Conservation (phyloP, 2,329 filamentous ascomycete genomes). For the Thielaviopsis euricoi region DNA sequence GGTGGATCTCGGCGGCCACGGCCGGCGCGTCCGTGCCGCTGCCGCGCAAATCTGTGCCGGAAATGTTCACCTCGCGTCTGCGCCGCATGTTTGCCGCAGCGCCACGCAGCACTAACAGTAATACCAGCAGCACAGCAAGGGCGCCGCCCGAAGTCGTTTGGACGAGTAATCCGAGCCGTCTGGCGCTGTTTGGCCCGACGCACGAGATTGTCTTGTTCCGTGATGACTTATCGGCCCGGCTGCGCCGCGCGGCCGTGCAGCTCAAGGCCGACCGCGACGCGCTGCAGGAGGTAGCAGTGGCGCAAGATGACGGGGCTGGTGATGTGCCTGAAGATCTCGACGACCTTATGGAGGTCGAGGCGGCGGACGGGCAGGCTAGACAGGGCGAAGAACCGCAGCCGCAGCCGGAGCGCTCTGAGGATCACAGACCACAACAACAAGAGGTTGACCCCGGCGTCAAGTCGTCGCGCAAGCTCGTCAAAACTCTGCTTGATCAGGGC, state of each 20-base stretch:
- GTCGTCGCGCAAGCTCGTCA: conserved; percentile 62
- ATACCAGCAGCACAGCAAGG: conserved; percentile 32
- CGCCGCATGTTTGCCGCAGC: conserved; percentile 64
- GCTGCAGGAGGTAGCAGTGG: conserved; percentile 17
- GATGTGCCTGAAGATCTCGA: conserved; percentile 13
- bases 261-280: conserved; percentile 34
- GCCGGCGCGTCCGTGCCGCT: conserved; percentile 55
- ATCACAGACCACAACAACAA: conserved; percentile 10
- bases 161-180: conserved; percentile 71
- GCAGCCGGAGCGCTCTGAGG: too few relatives aligned
- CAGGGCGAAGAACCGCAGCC: conserved; percentile 8
- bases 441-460: conserved; percentile 32
- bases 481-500: conserved; percentile 82
- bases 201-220: conserved; percentile 79
- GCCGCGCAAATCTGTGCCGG: conserved; percentile 58
- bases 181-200: conserved; percentile 72
- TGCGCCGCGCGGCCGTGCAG: conserved; percentile 60
- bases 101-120: too few relatives aligned
- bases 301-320: neutral
- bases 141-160: conserved; percentile 60
- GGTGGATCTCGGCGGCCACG: conserved; percentile 80
- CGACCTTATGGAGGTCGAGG: conserved; percentile 29
- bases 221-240: conserved; percentile 67
- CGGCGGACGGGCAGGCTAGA: conserved; percentile 12
- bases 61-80: conserved; percentile 78